phyloP scores from a whole-genome alignment of 2,329 filamentous ascomycete species.

The Fusarium lyarnte region DNA sequence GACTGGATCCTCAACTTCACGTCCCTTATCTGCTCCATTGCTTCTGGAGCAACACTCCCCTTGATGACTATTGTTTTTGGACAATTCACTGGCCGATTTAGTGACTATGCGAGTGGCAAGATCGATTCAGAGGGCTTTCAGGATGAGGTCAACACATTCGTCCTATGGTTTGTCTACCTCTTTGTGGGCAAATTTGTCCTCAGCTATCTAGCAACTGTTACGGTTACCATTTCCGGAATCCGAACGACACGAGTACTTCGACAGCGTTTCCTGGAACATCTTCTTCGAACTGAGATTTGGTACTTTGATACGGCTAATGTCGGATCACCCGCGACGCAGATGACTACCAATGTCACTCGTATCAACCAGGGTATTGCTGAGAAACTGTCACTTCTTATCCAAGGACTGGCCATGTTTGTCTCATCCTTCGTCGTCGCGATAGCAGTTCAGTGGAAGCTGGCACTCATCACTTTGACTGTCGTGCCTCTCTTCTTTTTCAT shows the following conservation, averaged over 20 bases:
- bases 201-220: conserved; percentile 6
- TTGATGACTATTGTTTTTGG: conserved; percentile 31
- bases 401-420: conserved; percentile 50
- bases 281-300: conserved; percentile 29
- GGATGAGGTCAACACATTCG: conserved; percentile 12
- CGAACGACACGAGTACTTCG: conserved; percentile 26
- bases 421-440: conserved; percentile 52
- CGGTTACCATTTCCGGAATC: conserved; percentile 17
- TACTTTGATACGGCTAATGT: conserved; percentile 25
- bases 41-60: conserved; percentile 14
- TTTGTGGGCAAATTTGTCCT: conserved; percentile 27
- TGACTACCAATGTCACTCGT: conserved; percentile 49
- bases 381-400: conserved; percentile 50
- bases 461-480: conserved; percentile 49
- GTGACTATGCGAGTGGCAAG: conserved; percentile 17
- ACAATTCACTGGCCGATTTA: conserved; percentile 20
- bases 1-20: conserved; percentile 23
- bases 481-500: conserved; percentile 43
- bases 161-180: conserved; percentile 31
- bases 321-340: conserved; percentile 43
- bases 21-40: conserved; percentile 17
- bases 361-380: conserved; percentile 53
- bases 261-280: conserved; percentile 12
- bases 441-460: conserved; percentile 53
- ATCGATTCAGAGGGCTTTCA: conserved; percentile 1